These are phyloP conservation scores for Talaromyces stipitatus DNA, from an alignment of 495 filamentous ascomycete genomes.

Conservation along the genomic window DNA sequence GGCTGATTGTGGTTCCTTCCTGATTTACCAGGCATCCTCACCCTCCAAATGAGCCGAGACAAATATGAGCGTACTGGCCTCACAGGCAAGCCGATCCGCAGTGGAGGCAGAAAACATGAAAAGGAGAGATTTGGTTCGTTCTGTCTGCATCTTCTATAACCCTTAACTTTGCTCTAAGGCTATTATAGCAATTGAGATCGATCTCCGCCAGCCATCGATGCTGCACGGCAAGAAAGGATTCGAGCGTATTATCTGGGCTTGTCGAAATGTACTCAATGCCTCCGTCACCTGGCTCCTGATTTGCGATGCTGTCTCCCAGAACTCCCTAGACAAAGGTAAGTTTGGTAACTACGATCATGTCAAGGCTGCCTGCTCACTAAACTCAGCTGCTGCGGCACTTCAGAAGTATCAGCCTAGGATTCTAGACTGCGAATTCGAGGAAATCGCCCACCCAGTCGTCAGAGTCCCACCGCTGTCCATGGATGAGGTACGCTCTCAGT, in stretches of 20 bases:
- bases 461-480: slow-evolving; percentile 44
- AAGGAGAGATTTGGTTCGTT: slow-evolving; percentile 45
- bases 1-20: neutral
- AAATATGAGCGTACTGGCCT: slow-evolving; percentile 81
- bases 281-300: slow-evolving; percentile 77
- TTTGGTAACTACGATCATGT: neutral
- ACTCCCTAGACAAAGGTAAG: slow-evolving; percentile 21
- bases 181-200: slow-evolving; percentile 60
- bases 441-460: slow-evolving; percentile 23
- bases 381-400: slow-evolving; percentile 24
- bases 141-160: slow-evolving; percentile 7
- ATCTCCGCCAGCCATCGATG: slow-evolving; percentile 76
- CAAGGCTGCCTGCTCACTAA: neutral
- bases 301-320: slow-evolving; percentile 38
- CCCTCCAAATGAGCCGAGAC: slow-evolving; percentile 73
- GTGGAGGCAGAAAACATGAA: slow-evolving; percentile 50
- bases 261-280: slow-evolving; percentile 67
- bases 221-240: slow-evolving; percentile 88
- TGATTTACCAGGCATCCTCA: slow-evolving; percentile 53
- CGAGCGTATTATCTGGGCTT: slow-evolving; percentile 75
- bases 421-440: slow-evolving; percentile 23
- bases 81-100: slow-evolving; percentile 60
- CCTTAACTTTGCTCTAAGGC: neutral
- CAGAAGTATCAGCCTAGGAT: slow-evolving; percentile 45
- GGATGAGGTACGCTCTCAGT: slow-evolving; percentile 25